A percentile compares a stretch with the other conserved stretches of the same genome.
Conservation (phyloP, 1,284 basidiomycete species). For the Heterobasidion annosum region DNA sequence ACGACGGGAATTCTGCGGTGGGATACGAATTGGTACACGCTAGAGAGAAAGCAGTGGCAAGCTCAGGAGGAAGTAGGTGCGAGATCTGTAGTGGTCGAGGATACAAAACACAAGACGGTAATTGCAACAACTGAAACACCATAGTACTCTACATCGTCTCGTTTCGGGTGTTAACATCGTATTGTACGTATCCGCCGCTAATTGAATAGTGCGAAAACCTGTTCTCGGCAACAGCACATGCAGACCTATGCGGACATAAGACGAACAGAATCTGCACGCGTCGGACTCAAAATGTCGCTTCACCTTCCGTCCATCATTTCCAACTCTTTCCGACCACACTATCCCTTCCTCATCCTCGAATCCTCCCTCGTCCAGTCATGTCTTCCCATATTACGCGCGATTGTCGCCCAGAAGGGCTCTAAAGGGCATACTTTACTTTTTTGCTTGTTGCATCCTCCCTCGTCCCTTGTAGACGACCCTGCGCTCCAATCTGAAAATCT, state of each 20-base stretch:
- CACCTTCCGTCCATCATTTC: conserved; percentile 26
- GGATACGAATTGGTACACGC: conserved; percentile 32
- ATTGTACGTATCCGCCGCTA: background rate
- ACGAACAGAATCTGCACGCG: no score
- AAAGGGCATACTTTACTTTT: conserved; percentile 38
- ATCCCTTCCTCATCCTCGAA: conserved; percentile 51
- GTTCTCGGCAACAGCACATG: no score
- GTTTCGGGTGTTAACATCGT: background rate
- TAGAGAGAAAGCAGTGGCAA: conserved; percentile 36
- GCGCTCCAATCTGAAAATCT: conserved; percentile 18
- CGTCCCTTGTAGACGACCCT: conserved; percentile 24
- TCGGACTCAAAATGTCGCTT: conserved; percentile 20
- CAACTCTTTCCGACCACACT: conserved; percentile 26
- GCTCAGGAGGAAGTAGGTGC: background rate
- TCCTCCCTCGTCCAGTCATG: conserved; percentile 57
- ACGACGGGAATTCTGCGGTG: conserved; percentile 46
- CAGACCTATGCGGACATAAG: no score
- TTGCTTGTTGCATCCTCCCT: conserved; percentile 50
- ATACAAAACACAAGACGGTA: background rate
- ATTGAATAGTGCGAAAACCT: no score
- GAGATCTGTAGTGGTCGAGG: background rate
- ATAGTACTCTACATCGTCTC: no score
- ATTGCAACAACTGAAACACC: background rate
- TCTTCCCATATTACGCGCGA: conserved; percentile 44
- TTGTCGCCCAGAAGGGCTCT: conserved; percentile 20